Base-by-base conservation (phyloP, 352 stramenopile species). In the Pythium phragmitis region DNA sequence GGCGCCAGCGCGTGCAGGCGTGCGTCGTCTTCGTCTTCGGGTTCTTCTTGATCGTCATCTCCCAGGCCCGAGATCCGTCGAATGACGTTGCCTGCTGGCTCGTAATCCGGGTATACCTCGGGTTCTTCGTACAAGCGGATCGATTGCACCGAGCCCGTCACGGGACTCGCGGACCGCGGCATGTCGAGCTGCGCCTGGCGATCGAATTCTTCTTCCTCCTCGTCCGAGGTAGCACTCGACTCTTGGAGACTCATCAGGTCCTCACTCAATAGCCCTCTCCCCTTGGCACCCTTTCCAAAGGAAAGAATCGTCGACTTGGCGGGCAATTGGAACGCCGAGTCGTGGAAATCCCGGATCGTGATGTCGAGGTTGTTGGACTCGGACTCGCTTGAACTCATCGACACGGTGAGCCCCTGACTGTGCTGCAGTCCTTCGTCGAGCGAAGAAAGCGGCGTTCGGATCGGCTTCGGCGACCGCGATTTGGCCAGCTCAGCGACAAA, bases 321-420 rank as follows among this genome's bases (percentile, higher is more conserved):
- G 2, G 74, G 70, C 26, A 89, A 59, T 4, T 80, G 67, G 54
- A 80, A 89, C 52, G 85, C 79, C 14, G 76, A 87, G 71, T 89
- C 80, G 67, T 89, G 78, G 68, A 89, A 88, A 45, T 83, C 76
- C 48, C 74, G 73, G 28, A 86, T 70, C n/a, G 77, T 82, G 3
- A 33, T 49, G 13, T 45, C 19, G 30, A 67, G 51, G 7, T 16
- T 43, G 30, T 30, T 43, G 30, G 2, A 1, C 16, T 43, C 49
- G 5, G 49, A 56, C 33, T 56, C 47, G 16, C 14, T 39, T 19
- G 47, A 54, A 19, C 47, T 41, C 7, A 36, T 26, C 7, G 77
- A 85, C 19, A 74, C 72, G 3, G 79, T 71, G 11, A 74, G 39
- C 16, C 49, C 51, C 14, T 61, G 42, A 45, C 60, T 67, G 14